Base-by-base conservation (phyloP, 306 rosid species). In the Fagus crenata region DNA sequence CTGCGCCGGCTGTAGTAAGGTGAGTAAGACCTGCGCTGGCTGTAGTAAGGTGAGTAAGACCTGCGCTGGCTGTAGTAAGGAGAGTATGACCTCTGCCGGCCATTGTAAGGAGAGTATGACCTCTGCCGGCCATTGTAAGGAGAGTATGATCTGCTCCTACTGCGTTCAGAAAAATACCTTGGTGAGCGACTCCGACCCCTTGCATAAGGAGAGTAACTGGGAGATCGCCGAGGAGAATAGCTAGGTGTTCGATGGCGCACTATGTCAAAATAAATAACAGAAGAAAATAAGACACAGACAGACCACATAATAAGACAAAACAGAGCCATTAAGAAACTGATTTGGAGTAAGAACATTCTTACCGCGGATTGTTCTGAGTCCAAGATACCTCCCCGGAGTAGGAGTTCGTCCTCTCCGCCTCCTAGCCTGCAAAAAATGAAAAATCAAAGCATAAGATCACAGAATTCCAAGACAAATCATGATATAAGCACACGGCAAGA, bases 331-430 rank as follows among this genome's bases (percentile, higher is more conserved):
- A 35, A 3, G 2, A 3, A 63, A 64, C 39, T 15, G 6, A 64
- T 2, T 58, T 4, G 2, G 9, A 53, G 58, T 46, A 39, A 17
- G 2, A 77, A 69, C 28, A 39, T 82, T n/a, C 86, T 55, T 81
- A 89, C 98, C 90, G 0, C 82, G 89, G 49, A 81, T 17, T 64
- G 91, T 84, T 81, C 80, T 87, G 69, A 95, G 77, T 77, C 98
- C 97, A 31, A 92, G 96, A 77, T 92, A 95, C 82, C 78, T 87
- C 60, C 98, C 98, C 0, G 98, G 98, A 5, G 97, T 95, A 3
- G 98, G 97, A 32, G 97, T 92, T 76, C 98, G 88, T 32, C 98
- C 98, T 17, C 98, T 89, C 41, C 89, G 78, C 51, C 98, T 90
- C 83, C 93, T 90, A 37, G 97, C 98, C 97, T 94, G 84, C 75